Evolutionary conservation across 2,329 filamentous ascomycete genomes (phyloP), one percentile per base, ranked within the genome.

Genomic region (Sporothrix globosa): DNA sequence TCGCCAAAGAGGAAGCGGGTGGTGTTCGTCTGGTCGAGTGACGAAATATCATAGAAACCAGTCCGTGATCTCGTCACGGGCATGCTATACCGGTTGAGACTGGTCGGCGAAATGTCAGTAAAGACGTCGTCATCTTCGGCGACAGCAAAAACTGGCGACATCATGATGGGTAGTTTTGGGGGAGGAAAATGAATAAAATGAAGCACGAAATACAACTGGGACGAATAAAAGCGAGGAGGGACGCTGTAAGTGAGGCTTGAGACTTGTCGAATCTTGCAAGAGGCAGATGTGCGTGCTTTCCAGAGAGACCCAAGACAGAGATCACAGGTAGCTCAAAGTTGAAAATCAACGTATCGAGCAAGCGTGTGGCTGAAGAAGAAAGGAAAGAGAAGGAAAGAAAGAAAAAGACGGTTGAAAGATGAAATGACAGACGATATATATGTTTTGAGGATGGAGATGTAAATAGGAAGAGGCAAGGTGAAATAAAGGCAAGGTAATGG

Each of bases 21-120:
- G 14, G 92, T 93, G 81, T 96, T 94, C 76, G 93, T 93, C 75
- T 92, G 90, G 73, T 96, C 93, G 70, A 97, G 83, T 19, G 72
- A 71, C 52, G 87, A 87, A 75, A 89, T 85, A 74, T 90, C 89
- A 77, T 91, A 89, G 75, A 89, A 82, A 73, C 90, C 87, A 74
- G 85, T 88, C 74, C 90, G 87, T 74, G 89, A 88, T 72, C 87
- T 86, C 63, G 91, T 92, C 67, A 95, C 91, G 44, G 95, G 95
- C 91, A 97, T 94, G 4, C 95, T 97, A 80, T 97, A 97, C 74
- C 95, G 91, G 79, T 97, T 96, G 72, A 90, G 85, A 75, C 92
- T 96, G 48, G n/a, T 17, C 5, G 56, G 46, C 13, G 72, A 48
- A 19, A 46, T 19, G 72, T 73, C 63, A 72, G 71, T 17, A 60